Conservation (phyloP, 2,329 filamentous ascomycete genomes). For the Bipolaris oryzae region DNA sequence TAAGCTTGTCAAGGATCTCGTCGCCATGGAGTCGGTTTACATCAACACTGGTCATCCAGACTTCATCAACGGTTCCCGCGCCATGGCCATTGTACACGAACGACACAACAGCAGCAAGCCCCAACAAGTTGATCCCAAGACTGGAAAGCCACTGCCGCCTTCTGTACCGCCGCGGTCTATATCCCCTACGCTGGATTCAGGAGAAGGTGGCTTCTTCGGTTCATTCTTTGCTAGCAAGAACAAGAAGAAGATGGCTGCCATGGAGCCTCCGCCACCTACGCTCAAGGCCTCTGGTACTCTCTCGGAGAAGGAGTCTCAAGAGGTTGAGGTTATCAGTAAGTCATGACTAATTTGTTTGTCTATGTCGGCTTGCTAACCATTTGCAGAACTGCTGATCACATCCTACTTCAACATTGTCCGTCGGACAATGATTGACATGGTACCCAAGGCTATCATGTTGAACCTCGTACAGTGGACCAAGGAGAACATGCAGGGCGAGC, state of each 20-base stretch:
- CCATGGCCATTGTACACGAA: conserved; percentile 98
- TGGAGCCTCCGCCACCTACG: conserved; percentile 91
- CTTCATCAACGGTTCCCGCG: conserved; percentile 94
- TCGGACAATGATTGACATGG: conserved; percentile 99
- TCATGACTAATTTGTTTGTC: conserved; percentile 28
- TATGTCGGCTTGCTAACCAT: conserved; percentile 22
- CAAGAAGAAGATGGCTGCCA: conserved; percentile 99
- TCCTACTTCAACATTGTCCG: conserved; percentile 99
- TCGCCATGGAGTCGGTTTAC: conserved; percentile 95
- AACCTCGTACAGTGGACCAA: conserved; percentile 95
- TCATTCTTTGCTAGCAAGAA: conserved; percentile 99
- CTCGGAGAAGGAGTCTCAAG: conserved; percentile 90
- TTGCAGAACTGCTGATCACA: conserved; percentile 83
- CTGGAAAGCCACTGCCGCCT: conserved; percentile 85
- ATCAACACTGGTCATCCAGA: conserved; percentile 98
- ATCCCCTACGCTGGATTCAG: conserved; percentile 74
- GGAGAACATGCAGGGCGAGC: conserved; percentile 97
- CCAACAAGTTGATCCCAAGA: conserved; percentile 97
- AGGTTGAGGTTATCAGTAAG: conserved; percentile 98
- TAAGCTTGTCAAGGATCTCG: conserved; percentile 91
- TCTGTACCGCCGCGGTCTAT: conserved; percentile 71
- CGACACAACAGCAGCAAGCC: conserved; percentile 81
- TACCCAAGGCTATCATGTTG: conserved; percentile 98
- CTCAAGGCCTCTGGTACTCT: conserved; percentile 94
- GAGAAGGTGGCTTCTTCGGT: conserved; percentile 85